Conservation (phyloP, 2,329 filamentous ascomycete species). For the Paramyrothecium roridum region DNA sequence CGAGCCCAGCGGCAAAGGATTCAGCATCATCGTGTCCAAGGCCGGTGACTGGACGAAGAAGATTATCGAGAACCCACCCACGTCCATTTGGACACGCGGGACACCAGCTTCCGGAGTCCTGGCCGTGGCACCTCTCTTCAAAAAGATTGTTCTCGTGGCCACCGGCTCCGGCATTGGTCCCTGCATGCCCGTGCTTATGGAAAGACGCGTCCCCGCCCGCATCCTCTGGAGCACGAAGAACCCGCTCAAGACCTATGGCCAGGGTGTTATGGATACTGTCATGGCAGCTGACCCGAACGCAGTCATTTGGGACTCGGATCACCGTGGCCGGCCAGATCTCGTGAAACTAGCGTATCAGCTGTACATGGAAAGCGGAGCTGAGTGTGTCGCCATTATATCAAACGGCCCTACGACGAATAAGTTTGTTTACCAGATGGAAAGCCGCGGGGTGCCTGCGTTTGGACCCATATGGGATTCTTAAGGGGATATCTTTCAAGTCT, state of each 20-base stretch:
- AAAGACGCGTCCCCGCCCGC: background rate
- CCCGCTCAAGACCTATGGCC: background rate
- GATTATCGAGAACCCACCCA: slow-evolving; percentile 56
- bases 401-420: slow-evolving; percentile 59
- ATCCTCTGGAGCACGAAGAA: background rate
- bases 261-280: background rate
- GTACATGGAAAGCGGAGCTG: slow-evolving; percentile 47
- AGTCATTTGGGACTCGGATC: slow-evolving; percentile 50
- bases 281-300: background rate
- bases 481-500: background rate
- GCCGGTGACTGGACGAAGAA: slow-evolving; percentile 67
- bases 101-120: slow-evolving; percentile 52
- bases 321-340: slow-evolving; percentile 49
- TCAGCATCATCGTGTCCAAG: slow-evolving; percentile 62
- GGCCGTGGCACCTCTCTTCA: slow-evolving; percentile 1
- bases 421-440: slow-evolving; percentile 62
- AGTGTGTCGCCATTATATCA: slow-evolving; percentile 66
- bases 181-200: background rate
- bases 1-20: slow-evolving; percentile 45
- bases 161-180: background rate
- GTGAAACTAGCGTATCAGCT: slow-evolving; percentile 39
- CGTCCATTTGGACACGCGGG: slow-evolving; percentile 59
- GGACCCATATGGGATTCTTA: slow-evolving; percentile 62
- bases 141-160: background rate
- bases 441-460: slow-evolving; percentile 58